Evolutionary conservation across 164 flowering plant species (phyloP).

Genomic region (Malania oleifera): DNA sequence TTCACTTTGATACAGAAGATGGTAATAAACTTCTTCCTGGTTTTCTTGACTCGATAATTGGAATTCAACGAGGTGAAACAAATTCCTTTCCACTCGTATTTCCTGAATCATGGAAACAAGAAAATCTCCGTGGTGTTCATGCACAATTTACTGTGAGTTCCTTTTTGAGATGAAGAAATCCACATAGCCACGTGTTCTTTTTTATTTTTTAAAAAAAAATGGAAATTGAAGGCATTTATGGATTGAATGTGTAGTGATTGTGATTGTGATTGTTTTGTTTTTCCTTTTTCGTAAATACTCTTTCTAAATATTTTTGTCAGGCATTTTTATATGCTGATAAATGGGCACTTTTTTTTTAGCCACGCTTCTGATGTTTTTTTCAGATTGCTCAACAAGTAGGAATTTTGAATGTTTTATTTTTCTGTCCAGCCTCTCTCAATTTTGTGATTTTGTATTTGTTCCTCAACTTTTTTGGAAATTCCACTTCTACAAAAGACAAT

Average conservation of each 20-base stretch:
- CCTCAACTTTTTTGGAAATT: no score
- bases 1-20: slow-evolving; percentile 90
- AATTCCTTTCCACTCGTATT: slow-evolving; percentile 73
- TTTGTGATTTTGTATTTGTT: no score
- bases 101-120: slow-evolving; percentile 90
- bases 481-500: no score
- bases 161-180: slow-evolving; percentile 6
- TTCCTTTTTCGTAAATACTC: no score
- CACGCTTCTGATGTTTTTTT: background rate
- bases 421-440: no score
- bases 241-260: no score
- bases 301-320: background rate
- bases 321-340: background rate
- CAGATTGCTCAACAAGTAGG: background rate
- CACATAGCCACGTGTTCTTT: no score
- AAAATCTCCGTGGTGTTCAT: slow-evolving; percentile 71
- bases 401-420: background rate
- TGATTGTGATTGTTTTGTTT: no score
- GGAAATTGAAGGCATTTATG: background rate
- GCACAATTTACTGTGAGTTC: slow-evolving; percentile 82
- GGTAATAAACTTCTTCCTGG: slow-evolving; percentile 75
- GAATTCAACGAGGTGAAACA: slow-evolving; percentile 74
- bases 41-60: slow-evolving; percentile 70
- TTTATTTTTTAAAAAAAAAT: background rate
- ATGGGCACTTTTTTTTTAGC: background rate